Percentiles rank a stretch among this genome's conserved stretches.
Evolutionary conservation across 441 rosid genomes (phyloP).

Genomic region (Bruguiera hainesii): DNA sequence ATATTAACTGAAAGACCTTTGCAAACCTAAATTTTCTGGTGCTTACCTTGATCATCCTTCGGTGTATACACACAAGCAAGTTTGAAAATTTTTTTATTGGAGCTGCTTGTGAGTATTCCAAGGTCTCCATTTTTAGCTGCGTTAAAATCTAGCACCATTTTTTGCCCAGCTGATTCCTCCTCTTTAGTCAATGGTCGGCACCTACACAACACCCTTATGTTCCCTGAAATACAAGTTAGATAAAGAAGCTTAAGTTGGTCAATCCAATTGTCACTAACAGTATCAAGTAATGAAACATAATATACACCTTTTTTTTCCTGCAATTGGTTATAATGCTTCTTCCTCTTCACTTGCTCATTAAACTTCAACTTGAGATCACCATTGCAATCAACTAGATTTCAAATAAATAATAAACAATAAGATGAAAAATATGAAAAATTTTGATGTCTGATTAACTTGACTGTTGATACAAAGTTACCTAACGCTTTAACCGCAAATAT

Average conservation of each 20-base stretch:
- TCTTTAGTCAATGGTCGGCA: constrained; percentile 72
- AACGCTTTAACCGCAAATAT: constrained; percentile 62
- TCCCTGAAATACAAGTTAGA: constrained; percentile 37
- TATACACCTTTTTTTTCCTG: constrained; percentile 67
- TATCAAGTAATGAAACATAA: neutral
- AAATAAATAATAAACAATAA: constrained; percentile 1
- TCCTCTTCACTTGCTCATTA: constrained; percentile 61
- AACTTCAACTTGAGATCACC: constrained; percentile 70
- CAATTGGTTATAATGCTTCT: constrained; percentile 68
- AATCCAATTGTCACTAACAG: neutral
- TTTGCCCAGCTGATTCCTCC: constrained; percentile 44
- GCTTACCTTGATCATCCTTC: constrained; percentile 67
- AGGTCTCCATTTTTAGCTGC: constrained; percentile 79
- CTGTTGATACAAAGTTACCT: constrained; percentile 38
- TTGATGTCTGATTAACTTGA: neutral
- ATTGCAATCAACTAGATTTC: constrained; percentile 59
- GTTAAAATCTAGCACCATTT: constrained; percentile 55
- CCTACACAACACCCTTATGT: constrained; percentile 77
- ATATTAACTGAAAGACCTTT: too few species aligned
- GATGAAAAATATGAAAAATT: neutral
- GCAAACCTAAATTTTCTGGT: neutral
- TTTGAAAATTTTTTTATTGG: constrained; percentile 56
- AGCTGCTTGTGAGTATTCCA: constrained; percentile 46
- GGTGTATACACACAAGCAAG: constrained; percentile 73
- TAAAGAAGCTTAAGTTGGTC: neutral